Base-by-base conservation (phyloP, 495 filamentous ascomycete genomes). In the Antarctomyces pellizariae region DNA sequence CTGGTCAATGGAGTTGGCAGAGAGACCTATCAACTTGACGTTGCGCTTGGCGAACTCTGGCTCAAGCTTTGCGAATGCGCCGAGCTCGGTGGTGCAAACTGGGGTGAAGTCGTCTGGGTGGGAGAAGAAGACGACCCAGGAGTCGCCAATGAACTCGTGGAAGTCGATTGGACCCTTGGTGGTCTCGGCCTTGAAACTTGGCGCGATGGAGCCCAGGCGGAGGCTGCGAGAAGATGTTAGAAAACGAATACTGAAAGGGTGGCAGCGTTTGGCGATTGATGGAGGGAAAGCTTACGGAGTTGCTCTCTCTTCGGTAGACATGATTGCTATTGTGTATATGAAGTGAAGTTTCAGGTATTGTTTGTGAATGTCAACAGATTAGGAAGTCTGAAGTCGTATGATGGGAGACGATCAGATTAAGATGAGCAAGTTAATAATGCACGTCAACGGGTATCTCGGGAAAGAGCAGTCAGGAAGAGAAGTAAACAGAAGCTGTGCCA, bases 11-110 rank as follows among this genome's bases (percentile, higher is more conserved):
- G 70, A 77, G 60, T 80, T 78, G 48, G 82, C 75, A 19, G 75
- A 86, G 35, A 97, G 66, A 35, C 86, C 86, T 38, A 97, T 91
- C 44, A 97, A 59, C 71, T 95, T 82, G 46, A 90, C 79, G 32
- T 74, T 76, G 39, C 86, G 76, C 57, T 77, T 79, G 44, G 62
- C 62, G 64, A 97, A 97, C 57, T 97, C 86, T 32, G 82, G 79
- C 63, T 92, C 77, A 36, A 95, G 75, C 54, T 90, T 90, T 39
- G 89, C 83, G 45, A 71, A 92, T 35, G 89, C 89, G 47, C 86
- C 86, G 38, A 97, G 74, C 67, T 97, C 86, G 33, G 86, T 97
- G 50, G 86, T 97, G 64, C 86, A 97, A 37, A 97, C 80, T 36
- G 83, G 82, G 5, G 82, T 82, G 57, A 70, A 82, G 52, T 83